Evolutionary conservation across 139 green algal species (phyloP), one percentile per base, ranked within the genome.

Genomic region (Chlamydomonas asymmetrica): DNA sequence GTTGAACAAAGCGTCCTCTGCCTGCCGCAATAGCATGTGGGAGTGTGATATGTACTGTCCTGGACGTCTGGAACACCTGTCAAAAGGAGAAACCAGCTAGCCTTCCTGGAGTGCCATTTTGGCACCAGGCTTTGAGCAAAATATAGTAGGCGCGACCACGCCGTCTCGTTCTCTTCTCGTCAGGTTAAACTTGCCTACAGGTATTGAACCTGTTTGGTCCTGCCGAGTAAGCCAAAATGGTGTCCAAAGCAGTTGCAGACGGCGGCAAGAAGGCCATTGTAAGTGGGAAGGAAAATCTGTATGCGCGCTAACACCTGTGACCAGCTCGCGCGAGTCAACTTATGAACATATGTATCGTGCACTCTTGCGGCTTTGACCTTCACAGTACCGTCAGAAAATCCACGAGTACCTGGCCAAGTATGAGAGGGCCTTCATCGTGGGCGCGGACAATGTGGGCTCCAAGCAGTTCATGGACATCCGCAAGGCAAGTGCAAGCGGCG

Each of bases 361-460:
- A 62, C 54, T 35, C 34, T 63, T 63, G 18, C 56, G 34, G 56
- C 56, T 63, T 63, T 38, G 34, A 63, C 27, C 56, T 63, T 22
- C 78, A 79, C 93, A 97, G 92, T 97, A 97, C 85, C 91, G 96
- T 75, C 68, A 76, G 63, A 94, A 91, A 76, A 87, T 97, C 18
- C 92, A 80, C 70, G 76, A 92, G 48, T 82, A 94, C 43, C 86
- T 97, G 76, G 85, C 93, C 73, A 92, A 82, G 49, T 93, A 95
- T 82, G 88, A 93, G 75, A 91, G 88, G 83, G 89, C 86, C n/a
- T 97, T 98, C 86, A 84, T 99, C 35, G 94, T 98, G 23, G 85
- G 93, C 84, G 96, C 96, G 37, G 96, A 99, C 92, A 98, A 99
- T 87, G 97, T 99, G n/a, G 94, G 95, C 76, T 98, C 94, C 52